Evolutionary conservation across 352 stramenopile species (phyloP).

Genomic region (Globisporangium mamillatum): DNA sequence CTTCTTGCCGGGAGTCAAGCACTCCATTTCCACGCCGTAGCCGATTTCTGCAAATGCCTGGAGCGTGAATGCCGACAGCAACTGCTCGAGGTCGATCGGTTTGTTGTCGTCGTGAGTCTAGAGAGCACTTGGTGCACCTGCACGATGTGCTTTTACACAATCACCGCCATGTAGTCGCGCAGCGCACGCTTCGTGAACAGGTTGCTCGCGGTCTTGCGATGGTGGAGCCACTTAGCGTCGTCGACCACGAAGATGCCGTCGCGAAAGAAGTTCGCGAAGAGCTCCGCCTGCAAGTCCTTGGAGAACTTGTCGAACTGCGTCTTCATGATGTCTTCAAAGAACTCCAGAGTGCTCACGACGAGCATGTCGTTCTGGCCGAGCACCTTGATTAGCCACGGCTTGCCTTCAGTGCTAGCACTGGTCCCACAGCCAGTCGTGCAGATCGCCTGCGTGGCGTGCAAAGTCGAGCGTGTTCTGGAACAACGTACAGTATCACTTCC

Average conservation of each 20-base stretch:
- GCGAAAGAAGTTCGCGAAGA: slow-evolving; percentile 14
- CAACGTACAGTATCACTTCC: no score
- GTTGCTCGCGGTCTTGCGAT: slow-evolving; percentile 28
- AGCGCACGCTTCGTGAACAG: slow-evolving; percentile 28
- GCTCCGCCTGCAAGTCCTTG: background rate
- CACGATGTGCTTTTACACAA: slow-evolving; percentile 16
- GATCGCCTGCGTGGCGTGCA: no score
- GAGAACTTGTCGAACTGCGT: slow-evolving; percentile 25
- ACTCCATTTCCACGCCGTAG: slow-evolving; percentile 39
- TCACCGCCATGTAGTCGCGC: slow-evolving; percentile 15
- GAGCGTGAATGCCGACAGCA: slow-evolving; percentile 46
- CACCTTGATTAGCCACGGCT: no score
- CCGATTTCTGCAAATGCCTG: slow-evolving; percentile 46
- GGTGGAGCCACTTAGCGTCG: slow-evolving; percentile 24
- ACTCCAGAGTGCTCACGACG: slow-evolving; percentile 44
- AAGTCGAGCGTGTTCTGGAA: no score
- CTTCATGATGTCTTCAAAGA: slow-evolving; percentile 27
- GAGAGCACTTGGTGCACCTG: background rate
- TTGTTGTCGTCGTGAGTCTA: slow-evolving; percentile 13
- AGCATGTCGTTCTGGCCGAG: slow-evolving; percentile 46
- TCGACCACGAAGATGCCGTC: slow-evolving; percentile 34
- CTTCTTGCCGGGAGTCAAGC: slow-evolving; percentile 33
- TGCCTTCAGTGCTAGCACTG: no score
- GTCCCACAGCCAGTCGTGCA: no score
- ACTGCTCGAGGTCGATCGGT: background rate